Conservation (phyloP, 495 filamentous ascomycete genomes). For the Trichoderma erinaceum region DNA sequence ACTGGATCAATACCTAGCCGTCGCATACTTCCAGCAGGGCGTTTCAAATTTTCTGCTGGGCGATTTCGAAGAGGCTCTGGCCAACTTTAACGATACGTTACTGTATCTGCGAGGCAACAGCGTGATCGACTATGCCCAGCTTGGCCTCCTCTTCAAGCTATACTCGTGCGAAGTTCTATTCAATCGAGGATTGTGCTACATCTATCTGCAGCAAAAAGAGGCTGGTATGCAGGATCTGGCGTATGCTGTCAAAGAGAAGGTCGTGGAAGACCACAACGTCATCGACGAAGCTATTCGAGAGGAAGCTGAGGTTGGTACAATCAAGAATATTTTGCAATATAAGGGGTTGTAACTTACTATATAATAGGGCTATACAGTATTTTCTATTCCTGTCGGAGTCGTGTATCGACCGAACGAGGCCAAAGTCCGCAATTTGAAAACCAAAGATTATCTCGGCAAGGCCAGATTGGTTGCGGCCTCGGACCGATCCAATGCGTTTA, state of each 20-base stretch:
- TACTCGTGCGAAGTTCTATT: conserved; percentile 98
- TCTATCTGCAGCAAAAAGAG: conserved; percentile 87
- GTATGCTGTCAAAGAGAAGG: conserved; percentile 93
- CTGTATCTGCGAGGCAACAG: conserved; percentile 93
- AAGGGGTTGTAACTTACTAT: conserved; percentile 24
- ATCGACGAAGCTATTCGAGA: conserved; percentile 95
- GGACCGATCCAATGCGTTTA: conserved; percentile 68
- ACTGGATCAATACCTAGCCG: conserved; percentile 89
- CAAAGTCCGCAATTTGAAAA: conserved; percentile 96
- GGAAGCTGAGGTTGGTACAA: conserved; percentile 69
- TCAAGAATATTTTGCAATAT: neutral
- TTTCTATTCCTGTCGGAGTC: conserved; percentile 94
- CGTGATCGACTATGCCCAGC: conserved; percentile 95
- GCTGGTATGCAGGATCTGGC: conserved; percentile 85
- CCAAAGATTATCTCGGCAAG: conserved; percentile 95
- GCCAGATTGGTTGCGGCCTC: conserved; percentile 89
- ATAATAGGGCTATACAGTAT: conserved; percentile 88
- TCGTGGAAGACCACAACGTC: conserved; percentile 89
- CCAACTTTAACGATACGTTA: conserved; percentile 98
- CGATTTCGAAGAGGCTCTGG: conserved; percentile 94
- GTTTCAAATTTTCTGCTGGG: conserved; percentile 97
- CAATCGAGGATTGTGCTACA: conserved; percentile 96
- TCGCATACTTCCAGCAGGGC: conserved; percentile 97
- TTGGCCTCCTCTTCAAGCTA: conserved; percentile 91
- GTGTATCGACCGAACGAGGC: conserved; percentile 94